phyloP scores from a whole-genome alignment of 805 yeast genomes.

The Lipomyces sp. region DNA sequence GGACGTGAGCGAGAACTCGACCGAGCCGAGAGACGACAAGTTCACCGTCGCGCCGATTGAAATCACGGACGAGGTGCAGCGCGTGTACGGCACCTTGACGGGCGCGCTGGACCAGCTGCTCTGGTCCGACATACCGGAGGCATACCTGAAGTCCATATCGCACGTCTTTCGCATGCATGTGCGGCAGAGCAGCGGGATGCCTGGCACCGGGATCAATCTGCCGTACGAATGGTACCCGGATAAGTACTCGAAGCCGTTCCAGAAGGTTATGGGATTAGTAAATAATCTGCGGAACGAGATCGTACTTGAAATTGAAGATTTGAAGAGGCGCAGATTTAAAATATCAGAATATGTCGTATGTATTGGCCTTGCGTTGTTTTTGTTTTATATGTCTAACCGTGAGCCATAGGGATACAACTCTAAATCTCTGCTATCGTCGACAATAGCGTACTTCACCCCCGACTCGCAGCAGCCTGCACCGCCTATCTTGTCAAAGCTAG shows the following conservation, averaged over 20 bases:
- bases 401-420: constrained; percentile 6
- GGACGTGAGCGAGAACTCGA: neutral
- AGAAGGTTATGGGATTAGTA: constrained; percentile 5
- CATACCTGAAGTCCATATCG: constrained; percentile 20
- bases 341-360: constrained; percentile 4
- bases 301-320: neutral
- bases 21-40: constrained; percentile 5
- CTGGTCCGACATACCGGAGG: constrained; percentile 26
- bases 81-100: constrained; percentile 5
- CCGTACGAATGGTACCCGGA: constrained; percentile 33
- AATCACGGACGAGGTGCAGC: constrained; percentile 16
- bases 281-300: neutral
- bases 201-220: constrained; percentile 29
- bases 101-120: constrained; percentile 27
- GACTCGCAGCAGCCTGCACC: neutral
- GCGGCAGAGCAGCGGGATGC: constrained; percentile 15
- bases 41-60: constrained; percentile 17
- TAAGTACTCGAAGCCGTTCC: constrained; percentile 28
- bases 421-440: constrained; percentile 6
- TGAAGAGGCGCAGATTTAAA: neutral
- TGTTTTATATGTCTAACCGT: no score
- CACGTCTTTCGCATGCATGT: constrained; percentile 21
- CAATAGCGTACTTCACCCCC: constrained; percentile 3
- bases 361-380: no score
- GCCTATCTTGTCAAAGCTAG: neutral